These are phyloP conservation scores for Fusarium metavorans DNA, from an alignment of 2,329 filamentous ascomycete genomes.

Conservation along the genomic window DNA sequence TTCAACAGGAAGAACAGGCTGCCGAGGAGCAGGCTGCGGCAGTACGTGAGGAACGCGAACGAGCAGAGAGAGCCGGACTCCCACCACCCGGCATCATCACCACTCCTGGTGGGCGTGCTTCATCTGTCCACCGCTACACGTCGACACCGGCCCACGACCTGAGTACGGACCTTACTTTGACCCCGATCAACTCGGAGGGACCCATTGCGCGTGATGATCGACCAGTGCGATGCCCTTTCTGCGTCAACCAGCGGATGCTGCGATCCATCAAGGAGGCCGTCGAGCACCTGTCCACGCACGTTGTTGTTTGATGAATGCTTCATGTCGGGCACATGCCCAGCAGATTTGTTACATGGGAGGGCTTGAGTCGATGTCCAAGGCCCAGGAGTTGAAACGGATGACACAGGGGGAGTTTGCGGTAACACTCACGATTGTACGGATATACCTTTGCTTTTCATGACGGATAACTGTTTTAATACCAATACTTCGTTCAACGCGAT, in stretches of 20 bases:
- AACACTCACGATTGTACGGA: not conserved
- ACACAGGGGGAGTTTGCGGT: conserved; percentile 24
- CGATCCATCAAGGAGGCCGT: conserved; percentile 71
- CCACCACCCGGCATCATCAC: conserved; percentile 49
- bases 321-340: not conserved
- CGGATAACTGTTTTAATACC: not conserved
- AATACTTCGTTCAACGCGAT: not conserved
- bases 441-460: conserved; percentile 8
- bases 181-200: conserved; percentile 65
- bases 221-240: conserved; percentile 70
- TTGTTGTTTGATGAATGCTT: conserved; percentile 57
- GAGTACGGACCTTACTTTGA: conserved; percentile 61
- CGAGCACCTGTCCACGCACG: conserved; percentile 72
- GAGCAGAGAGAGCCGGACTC: conserved; percentile 55
- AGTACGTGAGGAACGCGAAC: conserved; percentile 65
- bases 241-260: conserved; percentile 71
- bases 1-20: conserved; percentile 70
- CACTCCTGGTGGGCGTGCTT: conserved; percentile 45
- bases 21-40: conserved; percentile 69
- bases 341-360: not conserved
- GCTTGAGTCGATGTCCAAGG: not conserved
- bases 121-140: conserved; percentile 50
- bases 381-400: conserved; percentile 27
- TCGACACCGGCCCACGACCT: conserved; percentile 51
- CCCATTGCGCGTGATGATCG: conserved; percentile 60